Evolutionary conservation across 176 grass and related monocot species (phyloP).

Genomic region (Oryza rufipogon): DNA sequence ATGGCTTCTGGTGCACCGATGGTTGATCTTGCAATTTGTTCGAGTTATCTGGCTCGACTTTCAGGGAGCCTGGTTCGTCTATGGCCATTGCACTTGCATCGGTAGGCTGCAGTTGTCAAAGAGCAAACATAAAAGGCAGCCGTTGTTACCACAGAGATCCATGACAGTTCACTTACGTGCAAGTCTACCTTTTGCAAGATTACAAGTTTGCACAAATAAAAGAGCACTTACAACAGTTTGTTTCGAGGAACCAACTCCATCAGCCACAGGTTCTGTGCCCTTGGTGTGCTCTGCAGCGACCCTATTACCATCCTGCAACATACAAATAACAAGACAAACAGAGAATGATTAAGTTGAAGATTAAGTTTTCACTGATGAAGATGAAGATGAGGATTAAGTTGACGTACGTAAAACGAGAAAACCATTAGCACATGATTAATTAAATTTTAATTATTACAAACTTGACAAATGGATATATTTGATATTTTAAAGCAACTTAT

Average conservation of each 20-base stretch:
- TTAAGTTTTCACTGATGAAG: no score
- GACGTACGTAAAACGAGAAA: no score
- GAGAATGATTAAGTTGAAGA: neutral
- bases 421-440: no score
- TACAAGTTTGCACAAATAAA: slow-evolving; percentile 19
- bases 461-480: no score
- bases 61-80: slow-evolving; percentile 46
- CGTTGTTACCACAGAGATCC: neutral
- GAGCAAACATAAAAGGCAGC: neutral
- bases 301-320: slow-evolving; percentile 41
- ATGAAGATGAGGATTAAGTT: no score
- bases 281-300: slow-evolving; percentile 32
- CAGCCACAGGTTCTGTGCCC: slow-evolving; percentile 41
- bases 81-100: slow-evolving; percentile 55
- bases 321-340: neutral
- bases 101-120: slow-evolving; percentile 36
- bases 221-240: slow-evolving; percentile 45
- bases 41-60: slow-evolving; percentile 44
- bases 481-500: no score
- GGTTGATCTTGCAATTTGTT: slow-evolving; percentile 48
- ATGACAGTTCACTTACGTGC: neutral
- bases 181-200: slow-evolving; percentile 17
- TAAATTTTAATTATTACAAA: no score
- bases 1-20: slow-evolving; percentile 44
- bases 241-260: slow-evolving; percentile 46